These are phyloP conservation scores for Apium graveolens DNA, from an alignment of 129 eudicot species.

Conservation along the genomic window DNA sequence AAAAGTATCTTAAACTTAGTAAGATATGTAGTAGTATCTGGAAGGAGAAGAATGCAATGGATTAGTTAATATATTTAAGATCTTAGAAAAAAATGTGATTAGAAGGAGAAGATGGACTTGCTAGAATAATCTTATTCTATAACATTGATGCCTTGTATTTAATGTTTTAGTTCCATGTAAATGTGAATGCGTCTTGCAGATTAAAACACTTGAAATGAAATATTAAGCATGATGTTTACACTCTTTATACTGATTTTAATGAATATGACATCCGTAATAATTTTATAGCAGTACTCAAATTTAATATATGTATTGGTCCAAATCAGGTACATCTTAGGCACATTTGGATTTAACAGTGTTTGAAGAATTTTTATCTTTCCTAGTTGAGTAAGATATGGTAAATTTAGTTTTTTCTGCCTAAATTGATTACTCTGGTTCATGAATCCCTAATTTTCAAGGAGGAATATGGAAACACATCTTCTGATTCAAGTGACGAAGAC, in stretches of 20 bases:
- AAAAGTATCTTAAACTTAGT: not conserved
- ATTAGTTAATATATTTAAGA: not conserved
- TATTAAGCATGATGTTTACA: not conserved
- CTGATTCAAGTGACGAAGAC: constrained; percentile 92
- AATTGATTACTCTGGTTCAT: constrained; percentile 20
- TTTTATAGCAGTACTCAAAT: not conserved
- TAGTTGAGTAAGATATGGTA: not conserved
- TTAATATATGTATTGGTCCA: not conserved
- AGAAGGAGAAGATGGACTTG: not conserved
- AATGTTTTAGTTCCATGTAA: not conserved
- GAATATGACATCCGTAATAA: not conserved
- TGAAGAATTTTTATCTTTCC: not conserved
- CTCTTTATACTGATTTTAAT: not conserved
- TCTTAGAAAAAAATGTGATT: not conserved
- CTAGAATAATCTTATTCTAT: not conserved
- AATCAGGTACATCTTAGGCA: no score
- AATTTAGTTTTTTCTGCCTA: not conserved
- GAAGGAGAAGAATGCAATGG: not conserved
- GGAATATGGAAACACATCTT: constrained; percentile 55
- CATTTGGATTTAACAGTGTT: not conserved
- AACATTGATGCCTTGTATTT: not conserved
- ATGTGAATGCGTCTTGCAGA: not conserved
- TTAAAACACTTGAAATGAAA: not conserved
- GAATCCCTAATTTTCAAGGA: constrained; percentile 41
- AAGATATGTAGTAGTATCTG: not conserved